Conservation (phyloP, 2,329 filamentous ascomycete genomes). For the Fusarium circinatum region DNA sequence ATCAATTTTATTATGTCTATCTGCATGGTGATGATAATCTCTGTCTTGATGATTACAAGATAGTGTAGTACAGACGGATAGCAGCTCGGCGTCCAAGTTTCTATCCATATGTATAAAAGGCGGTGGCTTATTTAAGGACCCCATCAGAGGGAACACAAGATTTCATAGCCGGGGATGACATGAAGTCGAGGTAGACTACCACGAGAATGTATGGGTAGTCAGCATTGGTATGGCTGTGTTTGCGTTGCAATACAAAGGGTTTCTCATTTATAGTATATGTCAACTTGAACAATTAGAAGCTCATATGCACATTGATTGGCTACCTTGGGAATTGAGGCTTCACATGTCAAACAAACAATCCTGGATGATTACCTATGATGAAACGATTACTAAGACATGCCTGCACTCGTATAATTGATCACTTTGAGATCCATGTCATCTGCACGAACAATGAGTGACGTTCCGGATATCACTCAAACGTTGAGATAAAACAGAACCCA, state of each 20-base stretch:
- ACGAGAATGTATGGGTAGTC: background rate
- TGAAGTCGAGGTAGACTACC: background rate
- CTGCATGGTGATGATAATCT: background rate
- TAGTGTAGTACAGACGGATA: slow-evolving; percentile 1
- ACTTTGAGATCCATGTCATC: background rate
- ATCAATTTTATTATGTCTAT: background rate
- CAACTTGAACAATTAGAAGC: background rate
- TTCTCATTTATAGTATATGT: background rate
- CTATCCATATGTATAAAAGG: background rate
- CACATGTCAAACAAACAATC: background rate
- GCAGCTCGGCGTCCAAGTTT: background rate
- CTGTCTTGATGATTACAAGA: background rate
- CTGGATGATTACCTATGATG: background rate
- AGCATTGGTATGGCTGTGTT: background rate
- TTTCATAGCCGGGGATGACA: background rate
- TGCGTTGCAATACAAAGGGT: background rate
- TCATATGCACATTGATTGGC: background rate
- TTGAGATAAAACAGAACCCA: background rate
- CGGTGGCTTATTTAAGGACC: background rate
- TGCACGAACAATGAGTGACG: background rate
- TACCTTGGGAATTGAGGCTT: background rate
- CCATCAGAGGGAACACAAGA: background rate
- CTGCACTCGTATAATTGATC: background rate
- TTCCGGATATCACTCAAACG: background rate
- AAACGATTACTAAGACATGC: background rate